These are phyloP conservation scores for Aureobasidium melanogenum DNA, from an alignment of 2,329 filamentous ascomycete species.

Conservation along the genomic window DNA sequence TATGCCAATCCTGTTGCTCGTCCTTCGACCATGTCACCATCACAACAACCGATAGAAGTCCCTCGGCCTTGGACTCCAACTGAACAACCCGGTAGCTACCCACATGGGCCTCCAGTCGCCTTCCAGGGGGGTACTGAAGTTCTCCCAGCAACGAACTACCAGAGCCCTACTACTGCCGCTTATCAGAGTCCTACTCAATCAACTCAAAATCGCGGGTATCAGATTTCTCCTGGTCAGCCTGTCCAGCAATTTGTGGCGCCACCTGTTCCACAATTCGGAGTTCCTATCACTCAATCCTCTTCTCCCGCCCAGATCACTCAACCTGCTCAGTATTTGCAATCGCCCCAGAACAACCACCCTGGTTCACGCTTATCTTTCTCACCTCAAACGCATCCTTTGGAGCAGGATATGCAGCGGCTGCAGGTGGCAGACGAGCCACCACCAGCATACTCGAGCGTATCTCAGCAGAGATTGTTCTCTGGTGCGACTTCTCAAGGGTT, in stretches of 20 bases:
- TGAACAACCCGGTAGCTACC: constrained; percentile 74
- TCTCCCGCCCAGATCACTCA: not conserved
- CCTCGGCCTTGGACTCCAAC: constrained; percentile 88
- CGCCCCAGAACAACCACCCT: constrained; percentile 3
- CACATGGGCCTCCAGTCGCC: constrained; percentile 81
- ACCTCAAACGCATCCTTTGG: constrained; percentile 46
- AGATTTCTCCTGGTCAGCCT: not conserved
- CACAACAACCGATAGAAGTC: constrained; percentile 28
- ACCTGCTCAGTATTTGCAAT: constrained; percentile 4
- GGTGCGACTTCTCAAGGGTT: constrained; percentile 48
- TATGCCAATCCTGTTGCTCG: constrained; percentile 46
- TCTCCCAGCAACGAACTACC: constrained; percentile 19
- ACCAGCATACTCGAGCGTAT: constrained; percentile 85
- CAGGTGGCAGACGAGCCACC: constrained; percentile 75
- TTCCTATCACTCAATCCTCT: not conserved
- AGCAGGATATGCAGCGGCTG: constrained; percentile 79
- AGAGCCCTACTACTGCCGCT: constrained; percentile 18
- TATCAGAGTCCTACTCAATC: constrained; percentile 34
- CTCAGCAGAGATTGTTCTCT: constrained; percentile 26
- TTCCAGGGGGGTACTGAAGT: constrained; percentile 80
- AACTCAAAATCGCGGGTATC: constrained; percentile 27
- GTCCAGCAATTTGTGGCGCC: not conserved
- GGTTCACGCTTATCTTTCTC: constrained; percentile 3
- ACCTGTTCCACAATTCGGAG: constrained; percentile 34
- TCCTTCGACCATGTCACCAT: constrained; percentile 36